A percentile compares a stretch with the other conserved stretches of the same genome.
Conservation (phyloP, 805 yeast species). For the Saccharomycopsis fodiens region DNA sequence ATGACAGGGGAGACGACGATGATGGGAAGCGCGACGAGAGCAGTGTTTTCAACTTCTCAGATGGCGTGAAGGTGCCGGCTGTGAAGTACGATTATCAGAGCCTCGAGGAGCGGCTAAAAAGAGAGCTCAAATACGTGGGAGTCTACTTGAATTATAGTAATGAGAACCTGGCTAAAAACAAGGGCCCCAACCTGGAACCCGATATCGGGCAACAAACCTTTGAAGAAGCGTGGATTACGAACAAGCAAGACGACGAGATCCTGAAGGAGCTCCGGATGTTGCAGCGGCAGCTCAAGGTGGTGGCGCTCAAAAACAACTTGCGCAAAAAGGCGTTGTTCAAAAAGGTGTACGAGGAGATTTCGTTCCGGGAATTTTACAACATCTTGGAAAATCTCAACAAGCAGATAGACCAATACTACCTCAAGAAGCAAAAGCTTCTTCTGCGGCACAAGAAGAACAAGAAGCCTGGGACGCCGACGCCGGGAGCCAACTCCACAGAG, state of each 20-base stretch:
- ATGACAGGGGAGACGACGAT: constrained; percentile 13
- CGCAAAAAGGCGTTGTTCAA: constrained; percentile 64
- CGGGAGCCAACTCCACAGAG: constrained; percentile 21
- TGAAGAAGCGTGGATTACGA: constrained; percentile 65
- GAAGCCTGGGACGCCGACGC: constrained; percentile 28
- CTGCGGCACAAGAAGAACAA: constrained; percentile 50
- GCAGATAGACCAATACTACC: constrained; percentile 91
- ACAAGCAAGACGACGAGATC: constrained; percentile 90
- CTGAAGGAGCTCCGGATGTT: constrained; percentile 72
- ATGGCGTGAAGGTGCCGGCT: constrained; percentile 39
- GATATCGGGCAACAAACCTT: constrained; percentile 22
- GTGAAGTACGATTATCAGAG: constrained; percentile 61
- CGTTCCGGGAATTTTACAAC: constrained; percentile 89
- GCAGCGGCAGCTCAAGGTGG: constrained; percentile 59
- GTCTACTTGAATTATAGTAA: constrained; percentile 62
- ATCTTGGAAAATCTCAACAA: constrained; percentile 91
- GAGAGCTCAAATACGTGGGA: constrained; percentile 87
- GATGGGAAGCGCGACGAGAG: constrained; percentile 22
- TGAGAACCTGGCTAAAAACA: constrained; percentile 26
- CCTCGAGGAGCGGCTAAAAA: constrained; percentile 78
- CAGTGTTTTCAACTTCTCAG: constrained; percentile 29
- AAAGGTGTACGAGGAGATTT: constrained; percentile 75
- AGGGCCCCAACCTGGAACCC: constrained; percentile 18
- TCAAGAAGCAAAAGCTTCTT: constrained; percentile 71
- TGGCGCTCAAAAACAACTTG: constrained; percentile 54